Conservation (phyloP, 2,329 filamentous ascomycete genomes). For the Aspergillus sclerotialis region DNA sequence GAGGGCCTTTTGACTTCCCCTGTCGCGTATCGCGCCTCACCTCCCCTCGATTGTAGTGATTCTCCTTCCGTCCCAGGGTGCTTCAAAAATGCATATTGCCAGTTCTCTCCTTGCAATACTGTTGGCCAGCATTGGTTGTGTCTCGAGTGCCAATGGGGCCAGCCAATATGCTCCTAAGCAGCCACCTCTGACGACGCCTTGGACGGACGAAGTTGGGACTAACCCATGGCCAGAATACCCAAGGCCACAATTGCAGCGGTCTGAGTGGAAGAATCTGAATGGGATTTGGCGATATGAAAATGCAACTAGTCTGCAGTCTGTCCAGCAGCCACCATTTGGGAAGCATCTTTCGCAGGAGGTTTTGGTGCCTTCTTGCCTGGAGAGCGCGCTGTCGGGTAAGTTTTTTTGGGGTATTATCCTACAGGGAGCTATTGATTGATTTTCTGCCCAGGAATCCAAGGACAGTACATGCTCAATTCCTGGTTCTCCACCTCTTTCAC, state of each 20-base stretch:
- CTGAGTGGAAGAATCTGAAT: slow-evolving; percentile 45
- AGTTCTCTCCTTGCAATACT: neutral
- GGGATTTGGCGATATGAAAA: slow-evolving; percentile 42
- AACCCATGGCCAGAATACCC: slow-evolving; percentile 47
- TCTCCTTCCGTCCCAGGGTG: too few relatives aligned
- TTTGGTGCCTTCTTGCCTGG: slow-evolving; percentile 48
- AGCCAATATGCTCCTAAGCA: slow-evolving; percentile 31
- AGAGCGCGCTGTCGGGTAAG: slow-evolving; percentile 46
- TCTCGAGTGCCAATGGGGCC: neutral
- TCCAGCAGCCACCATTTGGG: slow-evolving; percentile 39
- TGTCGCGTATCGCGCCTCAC: too few relatives aligned
- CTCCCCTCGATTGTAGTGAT: too few relatives aligned
- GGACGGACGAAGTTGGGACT: slow-evolving; percentile 42
- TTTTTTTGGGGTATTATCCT: neutral
- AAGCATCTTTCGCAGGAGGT: slow-evolving; percentile 39
- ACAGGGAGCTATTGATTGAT: neutral
- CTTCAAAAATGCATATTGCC: neutral
- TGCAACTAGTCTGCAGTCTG: slow-evolving; percentile 31
- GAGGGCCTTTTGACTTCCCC: too few relatives aligned
- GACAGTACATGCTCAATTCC: slow-evolving; percentile 30
- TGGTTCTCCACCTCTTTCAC: slow-evolving; percentile 46
- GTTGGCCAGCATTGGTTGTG: neutral
- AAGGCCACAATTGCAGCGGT: slow-evolving; percentile 38
- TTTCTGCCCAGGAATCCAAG: slow-evolving; percentile 29
- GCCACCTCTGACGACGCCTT: slow-evolving; percentile 38